These are phyloP conservation scores for Rubia yunnanensis DNA, from an alignment of 257 asterid genomes.

Conservation along the genomic window DNA sequence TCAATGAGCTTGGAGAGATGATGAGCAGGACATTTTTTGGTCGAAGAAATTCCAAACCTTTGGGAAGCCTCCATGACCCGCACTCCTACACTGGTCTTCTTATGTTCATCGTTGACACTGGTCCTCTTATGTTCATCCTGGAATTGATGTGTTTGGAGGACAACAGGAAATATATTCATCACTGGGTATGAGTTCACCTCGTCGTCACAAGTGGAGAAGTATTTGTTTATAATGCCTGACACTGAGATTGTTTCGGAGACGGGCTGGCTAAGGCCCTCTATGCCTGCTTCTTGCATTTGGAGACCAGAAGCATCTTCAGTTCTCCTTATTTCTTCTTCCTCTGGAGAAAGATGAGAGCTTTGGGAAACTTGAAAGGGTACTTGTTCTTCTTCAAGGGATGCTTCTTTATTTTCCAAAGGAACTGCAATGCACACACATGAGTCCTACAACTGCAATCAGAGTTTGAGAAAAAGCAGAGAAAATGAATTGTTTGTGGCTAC, in stretches of 20 bases:
- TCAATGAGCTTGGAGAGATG: neutral
- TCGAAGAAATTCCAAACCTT: neutral
- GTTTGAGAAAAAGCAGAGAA: no score
- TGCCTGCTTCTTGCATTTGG: no score
- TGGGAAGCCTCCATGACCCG: neutral
- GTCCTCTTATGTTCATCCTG: neutral
- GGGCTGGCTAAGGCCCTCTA: no score
- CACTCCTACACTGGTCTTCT: neutral
- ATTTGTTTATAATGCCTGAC: neutral
- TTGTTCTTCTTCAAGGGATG: no score
- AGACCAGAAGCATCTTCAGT: no score
- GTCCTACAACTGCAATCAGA: no score
- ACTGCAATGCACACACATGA: no score
- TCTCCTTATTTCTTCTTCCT: no score
- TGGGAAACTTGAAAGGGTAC: no score
- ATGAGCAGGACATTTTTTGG: neutral
- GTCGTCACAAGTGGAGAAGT: neutral
- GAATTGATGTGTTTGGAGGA: neutral
- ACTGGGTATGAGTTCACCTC: neutral
- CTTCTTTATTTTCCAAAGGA: no score
- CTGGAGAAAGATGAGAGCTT: no score
- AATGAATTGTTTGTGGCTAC: no score
- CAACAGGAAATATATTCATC: neutral
- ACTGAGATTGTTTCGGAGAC: neutral
- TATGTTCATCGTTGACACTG: neutral